Conservation (phyloP, 768 basidiomycete species). For the Amanita muscaria region DNA sequence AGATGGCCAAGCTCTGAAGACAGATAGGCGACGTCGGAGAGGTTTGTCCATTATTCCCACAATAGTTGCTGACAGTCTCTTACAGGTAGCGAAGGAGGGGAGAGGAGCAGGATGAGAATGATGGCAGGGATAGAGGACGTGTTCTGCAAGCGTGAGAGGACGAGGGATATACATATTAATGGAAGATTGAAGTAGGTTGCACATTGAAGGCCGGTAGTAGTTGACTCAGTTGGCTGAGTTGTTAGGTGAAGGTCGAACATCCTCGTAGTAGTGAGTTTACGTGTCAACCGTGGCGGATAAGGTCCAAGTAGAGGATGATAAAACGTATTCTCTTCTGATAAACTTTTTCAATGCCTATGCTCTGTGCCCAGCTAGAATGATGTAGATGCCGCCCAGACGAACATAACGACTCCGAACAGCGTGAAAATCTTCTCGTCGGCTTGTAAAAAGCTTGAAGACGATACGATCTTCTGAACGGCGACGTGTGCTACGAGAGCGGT, state of each 20-base stretch:
- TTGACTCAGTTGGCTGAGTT: slow-evolving; percentile 53
- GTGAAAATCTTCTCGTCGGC: slow-evolving; percentile 44
- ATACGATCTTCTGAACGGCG: slow-evolving; percentile 30
- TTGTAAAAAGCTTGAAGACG: slow-evolving; percentile 39
- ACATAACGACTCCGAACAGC: slow-evolving; percentile 37
- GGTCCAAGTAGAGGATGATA: neutral
- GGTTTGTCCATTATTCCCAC: slow-evolving; percentile 24
- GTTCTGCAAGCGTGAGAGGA: slow-evolving; percentile 48
- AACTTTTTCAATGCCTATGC: slow-evolving; percentile 63
- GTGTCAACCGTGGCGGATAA: neutral
- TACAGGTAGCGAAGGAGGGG: slow-evolving; percentile 33
- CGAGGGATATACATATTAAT: slow-evolving; percentile 57
- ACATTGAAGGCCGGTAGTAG: slow-evolving; percentile 78
- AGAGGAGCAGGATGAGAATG: slow-evolving; percentile 38
- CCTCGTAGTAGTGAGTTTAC: slow-evolving; percentile 27
- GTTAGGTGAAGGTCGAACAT: slow-evolving; percentile 60
- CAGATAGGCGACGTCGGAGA: slow-evolving; percentile 25
- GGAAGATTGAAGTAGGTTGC: slow-evolving; percentile 70
- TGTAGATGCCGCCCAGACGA: slow-evolving; percentile 40
- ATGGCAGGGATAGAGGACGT: slow-evolving; percentile 25
- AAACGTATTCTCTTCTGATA: slow-evolving; percentile 54
- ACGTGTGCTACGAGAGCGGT: slow-evolving; percentile 14
- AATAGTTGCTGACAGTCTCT: slow-evolving; percentile 22
- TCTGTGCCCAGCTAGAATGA: slow-evolving; percentile 57
- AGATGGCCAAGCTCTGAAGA: slow-evolving; percentile 44